Evolutionary conservation across 116 monocot genomes (phyloP), one percentile per base, ranked within the genome.

Genomic region (Zostera marina): DNA sequence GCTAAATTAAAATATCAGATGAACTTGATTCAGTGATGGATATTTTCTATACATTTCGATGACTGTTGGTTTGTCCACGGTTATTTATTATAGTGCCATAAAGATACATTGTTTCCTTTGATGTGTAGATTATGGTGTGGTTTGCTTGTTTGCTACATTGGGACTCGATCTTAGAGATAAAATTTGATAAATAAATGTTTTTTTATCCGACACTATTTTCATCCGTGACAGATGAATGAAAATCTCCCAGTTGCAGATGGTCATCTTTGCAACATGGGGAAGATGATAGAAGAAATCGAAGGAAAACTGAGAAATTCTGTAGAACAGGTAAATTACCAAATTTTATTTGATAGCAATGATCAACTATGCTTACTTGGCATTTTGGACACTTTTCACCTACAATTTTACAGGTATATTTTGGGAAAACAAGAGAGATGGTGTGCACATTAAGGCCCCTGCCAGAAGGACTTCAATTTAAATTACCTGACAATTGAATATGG

Each of bases 251-350:
- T 80, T 8, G 79, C 68, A 25, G 88, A 94, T 22, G 88, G 93
- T 17, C 93, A 93, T 61, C 60, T 93, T n/a, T 79, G 84, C 66
- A 93, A 93, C 66, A 93, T 93, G 93, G 93, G 93, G 20, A 93
- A 79, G 70, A 93, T 93, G 93, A 93, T 93, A 19, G 93, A 93
- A 63, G 93, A 93, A 68, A 81, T 93, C 88, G 93, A 93, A 56
- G 81, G 93, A 15, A 94, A 88, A 61, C 79, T 94, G 22, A 77
- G 94, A 55, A 87, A 88, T 62, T 93, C 88, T 5, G 65, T 94
- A 3, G 94, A 94, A 49, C 94, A 88, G 88, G 94, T 85, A 74
- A 59, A 9, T 51, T 46, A 13, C 25, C 1, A 2, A 44, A 44
- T 40, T 0, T 7, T 11, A 59, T 21, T 12, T 26, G 25, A 13